phyloP scores from a whole-genome alignment of 768 basidiomycete genomes.

The Cubamyces lactineus region DNA sequence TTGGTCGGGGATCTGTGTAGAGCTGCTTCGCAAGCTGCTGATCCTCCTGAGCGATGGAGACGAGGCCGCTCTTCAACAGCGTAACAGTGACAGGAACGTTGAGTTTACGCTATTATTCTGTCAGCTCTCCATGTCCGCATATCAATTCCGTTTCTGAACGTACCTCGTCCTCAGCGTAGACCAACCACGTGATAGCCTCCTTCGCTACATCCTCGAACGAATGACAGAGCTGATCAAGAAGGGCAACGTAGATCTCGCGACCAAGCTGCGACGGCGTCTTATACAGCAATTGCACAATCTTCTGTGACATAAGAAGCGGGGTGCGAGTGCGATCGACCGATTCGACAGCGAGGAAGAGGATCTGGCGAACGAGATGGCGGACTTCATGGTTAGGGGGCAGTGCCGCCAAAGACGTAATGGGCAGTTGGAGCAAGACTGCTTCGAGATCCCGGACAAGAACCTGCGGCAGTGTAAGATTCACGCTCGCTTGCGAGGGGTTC shows the following conservation, averaged over 20 bases:
- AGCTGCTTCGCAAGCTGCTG: conserved; percentile 88
- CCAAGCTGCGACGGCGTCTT: conserved; percentile 85
- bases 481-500: not conserved
- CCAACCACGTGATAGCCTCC: conserved; percentile 95
- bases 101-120: conserved; percentile 81
- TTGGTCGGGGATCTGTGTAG: conserved; percentile 75
- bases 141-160: not conserved
- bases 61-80: conserved; percentile 80
- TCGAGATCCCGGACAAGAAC: conserved; percentile 70
- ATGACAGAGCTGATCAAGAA: conserved; percentile 88
- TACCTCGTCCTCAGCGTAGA: conserved; percentile 98
- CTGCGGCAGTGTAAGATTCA: conserved; percentile 31
- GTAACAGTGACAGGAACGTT: conserved; percentile 94
- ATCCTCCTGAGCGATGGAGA: conserved; percentile 80
- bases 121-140: too few relatives aligned
- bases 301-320: conserved; percentile 91
- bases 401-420: conserved; percentile 65
- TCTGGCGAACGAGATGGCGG: conserved; percentile 80
- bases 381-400: conserved; percentile 87
- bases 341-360: conserved; percentile 80
- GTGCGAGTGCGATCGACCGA: conserved; percentile 82
- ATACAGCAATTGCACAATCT: conserved; percentile 93
- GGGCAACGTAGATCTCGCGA: conserved; percentile 88
- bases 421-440: conserved; percentile 75
- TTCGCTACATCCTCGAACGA: conserved; percentile 91